Evolutionary conservation across 2,329 filamentous ascomycete genomes (phyloP), one percentile per base, ranked within the genome.

Genomic region (Setomelanomma holmii): DNA sequence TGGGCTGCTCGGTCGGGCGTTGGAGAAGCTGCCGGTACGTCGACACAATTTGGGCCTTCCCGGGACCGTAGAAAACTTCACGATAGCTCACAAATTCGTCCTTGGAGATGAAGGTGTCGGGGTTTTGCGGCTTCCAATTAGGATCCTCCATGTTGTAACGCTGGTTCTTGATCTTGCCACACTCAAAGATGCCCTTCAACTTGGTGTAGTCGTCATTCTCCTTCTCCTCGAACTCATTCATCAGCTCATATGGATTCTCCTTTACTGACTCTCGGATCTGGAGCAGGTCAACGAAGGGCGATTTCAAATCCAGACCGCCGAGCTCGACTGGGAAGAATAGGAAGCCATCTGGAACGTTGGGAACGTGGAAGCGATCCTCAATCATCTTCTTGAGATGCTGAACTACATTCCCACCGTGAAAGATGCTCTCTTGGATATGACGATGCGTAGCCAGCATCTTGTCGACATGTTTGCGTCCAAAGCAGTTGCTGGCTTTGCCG

Each of bases 281-380:
- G 12, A 83, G 71, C 4, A 82, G 75, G 1, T 69, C 61, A 19
- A 84, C 76, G 51, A 82, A 81, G 0, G 81, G 80, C 30, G 81
- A 83, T 41, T 77, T 73, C 7, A 84, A 71, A 8, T 79, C 79
- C 3, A 83, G 68, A 1, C 81, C 81, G 4, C 81, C 81, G 8
- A 83, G 73, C 49, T 81, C 78, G 30, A 80, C 71, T 0, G 81
- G 81, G 56, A 82, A 82, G 61, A 79, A 83, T 60, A 83, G 78
- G 53, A 82, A 81, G 3, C 79, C 80, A 21, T 82, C 81, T 0
- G 80, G 80, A 5, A 83, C 68, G 51, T 79, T 66, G 1, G 69
- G 57, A 11, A 81, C 73, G 2, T 73, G 72, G 55, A 88, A 89
- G 0, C 83, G 80, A 7, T 79, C 64, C 4, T 73, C 61, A 10